A percentile compares a stretch with the other conserved stretches of the same genome.
Conservation (phyloP, 495 filamentous ascomycete species). For the Evernia prunastri region DNA sequence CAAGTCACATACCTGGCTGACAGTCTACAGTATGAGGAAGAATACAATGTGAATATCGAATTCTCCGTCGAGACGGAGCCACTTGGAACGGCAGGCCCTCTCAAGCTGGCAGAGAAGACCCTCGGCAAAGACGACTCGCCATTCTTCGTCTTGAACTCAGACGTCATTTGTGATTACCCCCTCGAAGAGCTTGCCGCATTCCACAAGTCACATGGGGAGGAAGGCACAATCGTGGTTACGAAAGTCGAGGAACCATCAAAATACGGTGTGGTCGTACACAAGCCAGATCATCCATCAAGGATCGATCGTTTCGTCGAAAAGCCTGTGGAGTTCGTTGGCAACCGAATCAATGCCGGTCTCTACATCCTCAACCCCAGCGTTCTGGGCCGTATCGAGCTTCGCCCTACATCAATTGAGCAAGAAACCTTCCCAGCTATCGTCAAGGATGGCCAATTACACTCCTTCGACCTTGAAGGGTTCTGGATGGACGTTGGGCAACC, state of each 20-base stretch:
- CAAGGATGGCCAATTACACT: conserved; percentile 87
- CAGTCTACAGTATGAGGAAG: conserved; percentile 66
- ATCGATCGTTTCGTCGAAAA: conserved; percentile 99
- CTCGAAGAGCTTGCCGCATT: conserved; percentile 80
- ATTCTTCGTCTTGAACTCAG: conserved; percentile 99
- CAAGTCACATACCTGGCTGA: background rate
- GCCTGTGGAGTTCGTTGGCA: conserved; percentile 97
- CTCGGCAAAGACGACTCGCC: conserved; percentile 87
- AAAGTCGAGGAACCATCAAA: conserved; percentile 99
- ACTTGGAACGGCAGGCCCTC: conserved; percentile 88
- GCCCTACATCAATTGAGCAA: conserved; percentile 98
- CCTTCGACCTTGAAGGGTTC: conserved; percentile 96
- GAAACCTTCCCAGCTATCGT: conserved; percentile 97
- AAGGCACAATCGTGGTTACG: conserved; percentile 98
- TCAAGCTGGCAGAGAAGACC: conserved; percentile 93
- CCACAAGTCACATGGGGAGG: conserved; percentile 86
- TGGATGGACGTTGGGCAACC: conserved; percentile 99
- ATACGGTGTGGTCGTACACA: conserved; percentile 98
- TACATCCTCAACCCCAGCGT: conserved; percentile 97
- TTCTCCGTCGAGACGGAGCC: conserved; percentile 96
- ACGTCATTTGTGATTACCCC: conserved; percentile 97
- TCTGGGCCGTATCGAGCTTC: conserved; percentile 85
- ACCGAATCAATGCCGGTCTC: conserved; percentile 98
- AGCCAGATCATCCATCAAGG: conserved; percentile 80
- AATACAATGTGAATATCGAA: conserved; percentile 88